These are phyloP conservation scores for Plasmodium malariae DNA, from an alignment of 169 alveolate genomes.

Conservation along the genomic window DNA sequence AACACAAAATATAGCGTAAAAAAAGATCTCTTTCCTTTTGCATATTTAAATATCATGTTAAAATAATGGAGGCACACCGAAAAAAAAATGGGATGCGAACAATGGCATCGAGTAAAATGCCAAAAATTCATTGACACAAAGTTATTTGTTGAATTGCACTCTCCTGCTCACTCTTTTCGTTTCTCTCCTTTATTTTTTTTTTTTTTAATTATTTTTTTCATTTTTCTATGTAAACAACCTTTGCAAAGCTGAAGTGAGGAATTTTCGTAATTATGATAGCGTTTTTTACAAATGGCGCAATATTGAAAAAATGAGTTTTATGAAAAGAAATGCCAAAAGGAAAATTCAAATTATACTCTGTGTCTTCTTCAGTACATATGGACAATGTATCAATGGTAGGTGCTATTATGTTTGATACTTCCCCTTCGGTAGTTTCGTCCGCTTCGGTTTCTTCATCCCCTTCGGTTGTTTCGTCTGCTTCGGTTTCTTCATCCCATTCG, in stretches of 20 bases:
- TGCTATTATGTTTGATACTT: slow-evolving; percentile 10
- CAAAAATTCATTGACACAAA: too few relatives aligned
- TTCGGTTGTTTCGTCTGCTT: neutral
- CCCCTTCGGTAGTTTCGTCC: neutral
- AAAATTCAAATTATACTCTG: slow-evolving; percentile 33
- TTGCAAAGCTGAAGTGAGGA: slow-evolving; percentile 60
- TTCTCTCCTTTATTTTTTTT: neutral
- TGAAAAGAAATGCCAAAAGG: slow-evolving; percentile 72
- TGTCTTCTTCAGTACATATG: slow-evolving; percentile 52
- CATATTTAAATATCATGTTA: too few relatives aligned
- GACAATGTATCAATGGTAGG: slow-evolving; percentile 47
- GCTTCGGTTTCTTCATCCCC: neutral
- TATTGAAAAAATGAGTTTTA: slow-evolving; percentile 74
- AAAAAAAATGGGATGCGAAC: too few relatives aligned
- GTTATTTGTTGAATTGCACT: too few relatives aligned
- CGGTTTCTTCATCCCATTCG: neutral
- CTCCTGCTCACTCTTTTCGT: neutral
- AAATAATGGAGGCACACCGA: too few relatives aligned
- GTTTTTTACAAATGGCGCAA: slow-evolving; percentile 63
- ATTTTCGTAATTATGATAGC: slow-evolving; percentile 66
- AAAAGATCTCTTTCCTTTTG: too few relatives aligned
- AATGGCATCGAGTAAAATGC: too few relatives aligned
- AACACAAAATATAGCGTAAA: too few relatives aligned
- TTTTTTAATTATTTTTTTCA: neutral
- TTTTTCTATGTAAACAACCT: slow-evolving; percentile 8